A percentile compares a stretch with the other conserved stretches of the same genome.
These are phyloP conservation scores for Pseudofabraea citricarpa DNA, from an alignment of 2,329 filamentous ascomycete genomes.

Conservation along the genomic window DNA sequence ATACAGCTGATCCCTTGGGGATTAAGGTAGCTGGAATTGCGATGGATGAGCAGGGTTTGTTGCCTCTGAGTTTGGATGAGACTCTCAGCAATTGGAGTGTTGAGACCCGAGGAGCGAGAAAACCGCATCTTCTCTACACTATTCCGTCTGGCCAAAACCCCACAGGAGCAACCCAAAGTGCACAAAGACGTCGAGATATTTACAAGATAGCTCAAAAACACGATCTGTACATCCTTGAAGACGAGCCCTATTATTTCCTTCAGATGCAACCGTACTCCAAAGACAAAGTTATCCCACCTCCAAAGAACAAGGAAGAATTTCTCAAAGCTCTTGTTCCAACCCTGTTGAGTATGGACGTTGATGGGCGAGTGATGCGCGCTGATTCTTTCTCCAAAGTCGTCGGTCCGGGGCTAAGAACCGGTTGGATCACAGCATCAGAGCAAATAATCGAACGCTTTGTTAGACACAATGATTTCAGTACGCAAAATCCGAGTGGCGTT, in stretches of 20 bases:
- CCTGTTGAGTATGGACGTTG: conserved; percentile 73
- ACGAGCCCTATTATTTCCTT: conserved; percentile 73
- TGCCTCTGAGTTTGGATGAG: conserved; percentile 56
- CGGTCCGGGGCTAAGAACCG: conserved; percentile 72
- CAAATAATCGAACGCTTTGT: conserved; percentile 80
- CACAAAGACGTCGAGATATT: conserved; percentile 52
- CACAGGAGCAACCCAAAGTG: conserved; percentile 64
- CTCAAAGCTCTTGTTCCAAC: conserved; percentile 68
- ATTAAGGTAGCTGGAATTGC: conserved; percentile 54
- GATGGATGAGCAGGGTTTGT: conserved; percentile 63
- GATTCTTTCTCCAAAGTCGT: conserved; percentile 94
- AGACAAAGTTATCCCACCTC: conserved; percentile 43
- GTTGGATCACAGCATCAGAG: conserved; percentile 85
- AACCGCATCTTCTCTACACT: conserved; percentile 65
- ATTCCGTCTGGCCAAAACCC: conserved; percentile 73
- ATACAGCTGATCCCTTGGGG: conserved; percentile 60
- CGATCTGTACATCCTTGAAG: conserved; percentile 66
- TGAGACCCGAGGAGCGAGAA: conserved; percentile 48
- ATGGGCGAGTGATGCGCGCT: conserved; percentile 84
- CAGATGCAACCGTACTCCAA: conserved; percentile 55
- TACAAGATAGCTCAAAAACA: conserved; percentile 67
- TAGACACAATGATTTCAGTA: conserved; percentile 76
- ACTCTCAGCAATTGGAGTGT: conserved; percentile 63
- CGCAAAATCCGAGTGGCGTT: conserved; percentile 81
- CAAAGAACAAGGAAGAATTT: conserved; percentile 65